These are phyloP conservation scores for Trematosphaeria pertusa DNA, from an alignment of 2,329 filamentous ascomycete genomes.

Conservation along the genomic window DNA sequence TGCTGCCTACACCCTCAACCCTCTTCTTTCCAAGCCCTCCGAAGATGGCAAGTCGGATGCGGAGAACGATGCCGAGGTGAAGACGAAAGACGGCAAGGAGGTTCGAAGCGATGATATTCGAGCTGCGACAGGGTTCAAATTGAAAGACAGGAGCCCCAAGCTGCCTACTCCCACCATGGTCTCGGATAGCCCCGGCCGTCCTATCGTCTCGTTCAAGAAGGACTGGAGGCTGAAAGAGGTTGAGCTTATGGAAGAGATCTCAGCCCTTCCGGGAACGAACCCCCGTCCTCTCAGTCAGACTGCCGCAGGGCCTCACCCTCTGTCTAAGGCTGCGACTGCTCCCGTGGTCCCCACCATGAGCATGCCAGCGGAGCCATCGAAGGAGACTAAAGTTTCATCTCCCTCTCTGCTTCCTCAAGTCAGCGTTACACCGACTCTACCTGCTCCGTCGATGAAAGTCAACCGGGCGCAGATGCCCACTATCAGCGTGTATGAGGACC, in stretches of 20 bases:
- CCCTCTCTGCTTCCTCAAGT: constrained; percentile 40
- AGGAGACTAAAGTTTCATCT: constrained; percentile 8
- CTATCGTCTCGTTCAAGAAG: constrained; percentile 95
- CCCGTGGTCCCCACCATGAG: constrained; percentile 59
- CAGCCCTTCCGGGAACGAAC: constrained; percentile 29
- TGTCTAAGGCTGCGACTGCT: constrained; percentile 50
- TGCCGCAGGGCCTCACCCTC: constrained; percentile 32
- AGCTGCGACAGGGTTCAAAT: constrained; percentile 85
- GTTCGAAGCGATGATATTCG: constrained; percentile 87
- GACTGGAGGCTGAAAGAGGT: constrained; percentile 79
- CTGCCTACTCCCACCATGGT: constrained; percentile 89
- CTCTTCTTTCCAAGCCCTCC: constrained; percentile 44
- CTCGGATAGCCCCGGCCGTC: constrained; percentile 86
- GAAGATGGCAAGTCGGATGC: constrained; percentile 33
- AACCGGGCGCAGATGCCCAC: constrained; percentile 25
- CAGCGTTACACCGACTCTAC: constrained; percentile 32
- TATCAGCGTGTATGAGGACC: constrained; percentile 37
- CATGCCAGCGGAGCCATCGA: constrained; percentile 48
- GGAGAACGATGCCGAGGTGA: constrained; percentile 47
- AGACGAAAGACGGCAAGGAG: constrained; percentile 79
- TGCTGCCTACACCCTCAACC: constrained; percentile 77
- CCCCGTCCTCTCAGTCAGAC: constrained; percentile 25
- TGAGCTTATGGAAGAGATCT: constrained; percentile 67
- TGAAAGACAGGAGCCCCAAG: constrained; percentile 85
- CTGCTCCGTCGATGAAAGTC: constrained; percentile 26